phyloP scores from a whole-genome alignment of 225 moss, liverwort and hornwort genomes.

The Pseudoscleropodium purum region DNA sequence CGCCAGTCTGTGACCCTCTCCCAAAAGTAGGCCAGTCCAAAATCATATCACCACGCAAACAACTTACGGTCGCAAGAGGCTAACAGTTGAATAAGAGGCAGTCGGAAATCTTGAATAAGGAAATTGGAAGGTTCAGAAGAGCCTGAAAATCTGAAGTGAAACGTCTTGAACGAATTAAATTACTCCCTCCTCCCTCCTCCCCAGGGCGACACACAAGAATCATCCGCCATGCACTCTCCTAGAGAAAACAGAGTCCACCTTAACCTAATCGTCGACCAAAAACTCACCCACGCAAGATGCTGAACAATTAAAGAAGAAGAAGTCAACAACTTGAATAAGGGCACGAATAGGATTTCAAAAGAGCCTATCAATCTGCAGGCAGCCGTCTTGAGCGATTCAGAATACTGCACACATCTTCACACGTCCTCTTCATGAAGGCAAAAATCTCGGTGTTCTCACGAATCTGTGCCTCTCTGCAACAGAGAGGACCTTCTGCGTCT shows the following conservation, averaged over 20 bases:
- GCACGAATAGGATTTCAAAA: background rate
- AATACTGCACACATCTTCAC: background rate
- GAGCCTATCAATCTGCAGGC: background rate
- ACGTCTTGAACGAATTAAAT: background rate
- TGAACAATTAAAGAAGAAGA: background rate
- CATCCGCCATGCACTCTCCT: background rate
- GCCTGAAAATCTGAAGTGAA: background rate
- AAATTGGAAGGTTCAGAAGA: background rate
- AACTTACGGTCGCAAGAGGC: background rate
- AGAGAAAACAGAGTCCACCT: background rate
- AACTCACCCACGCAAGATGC: too few species aligned
- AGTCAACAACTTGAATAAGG: background rate
- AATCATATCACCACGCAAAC: background rate
- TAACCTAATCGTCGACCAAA: background rate
- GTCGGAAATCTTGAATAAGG: background rate
- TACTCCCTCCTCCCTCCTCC: background rate
- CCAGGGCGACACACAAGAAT: background rate
- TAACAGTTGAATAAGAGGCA: background rate
- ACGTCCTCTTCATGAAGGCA: background rate
- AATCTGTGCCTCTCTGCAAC: background rate
- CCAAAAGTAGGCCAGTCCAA: background rate
- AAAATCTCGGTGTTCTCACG: background rate
- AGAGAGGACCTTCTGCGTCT: background rate
- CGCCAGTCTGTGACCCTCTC: background rate
- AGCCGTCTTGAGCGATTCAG: background rate